Base-by-base conservation (phyloP, 1,284 basidiomycete species). In the Marasmius oreades region DNA sequence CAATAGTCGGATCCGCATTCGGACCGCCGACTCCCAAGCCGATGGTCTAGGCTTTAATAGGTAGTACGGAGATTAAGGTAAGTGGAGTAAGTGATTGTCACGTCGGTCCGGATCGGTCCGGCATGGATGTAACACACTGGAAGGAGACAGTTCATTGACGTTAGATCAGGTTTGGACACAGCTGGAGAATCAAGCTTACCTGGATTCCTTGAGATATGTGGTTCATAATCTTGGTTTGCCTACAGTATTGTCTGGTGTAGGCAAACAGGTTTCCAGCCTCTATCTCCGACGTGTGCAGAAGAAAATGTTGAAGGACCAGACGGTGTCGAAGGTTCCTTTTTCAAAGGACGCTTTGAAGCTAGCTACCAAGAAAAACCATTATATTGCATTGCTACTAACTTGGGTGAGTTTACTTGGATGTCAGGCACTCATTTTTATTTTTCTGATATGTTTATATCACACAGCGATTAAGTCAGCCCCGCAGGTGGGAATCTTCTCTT, bases 131-230 rank as follows among this genome's bases (percentile, higher is more conserved):
- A n/a, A n/a, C 14, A n/a, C 52, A 18, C 10, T 54, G 10, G 52
- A 12, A 31, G 52, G 52, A 22, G 18, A 45, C 10, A 7, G 46
- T 4, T 23, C 43, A 28, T 4, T 54, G 3, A 18, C 52, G 8
- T 16, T 54, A 18, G 42, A 54, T 20, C 18, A 34, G 14, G 11
- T 54, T 5, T 54, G 52, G 52, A 46, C 52, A 22, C 44, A 43
- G 2, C 26, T 54, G 22, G 11, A 46, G 14, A 54, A 46, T 23
- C 24, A 33, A 5, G 28, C 12, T 23, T n/a, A 8, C 26, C 24
- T 33, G 18, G 20, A 33, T 14, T 14, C 23, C 16, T 22, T 53
- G 42, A 22, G 6, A 18, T 54, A 33, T 22, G 28, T 54, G 16
- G 44, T 34, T 22, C 20, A 45, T 12, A 31, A 24, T 20, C 28